A percentile compares a stretch with the other conserved stretches of the same genome.
Evolutionary conservation across 2,329 filamentous ascomycete species (phyloP).

Genomic region (Sporothrix sp.): DNA sequence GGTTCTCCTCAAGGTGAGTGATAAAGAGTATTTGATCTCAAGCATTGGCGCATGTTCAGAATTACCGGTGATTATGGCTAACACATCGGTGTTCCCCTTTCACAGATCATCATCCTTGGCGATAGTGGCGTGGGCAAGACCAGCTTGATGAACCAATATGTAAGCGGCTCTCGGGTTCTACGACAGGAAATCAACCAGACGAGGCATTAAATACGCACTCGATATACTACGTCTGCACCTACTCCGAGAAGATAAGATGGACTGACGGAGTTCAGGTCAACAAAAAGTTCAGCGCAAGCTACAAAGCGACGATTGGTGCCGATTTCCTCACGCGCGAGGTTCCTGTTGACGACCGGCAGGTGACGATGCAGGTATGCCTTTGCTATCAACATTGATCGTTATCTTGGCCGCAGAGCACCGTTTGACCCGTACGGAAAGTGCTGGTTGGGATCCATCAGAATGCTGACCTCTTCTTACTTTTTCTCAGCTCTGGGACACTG

Average conservation of each 20-base stretch:
- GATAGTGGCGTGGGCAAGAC: constrained; percentile 99
- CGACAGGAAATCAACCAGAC: not conserved
- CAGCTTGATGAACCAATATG: constrained; percentile 99
- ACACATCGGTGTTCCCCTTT: too few relatives aligned
- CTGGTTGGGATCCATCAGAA: too few relatives aligned
- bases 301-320: constrained; percentile 98
- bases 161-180: constrained; percentile 38
- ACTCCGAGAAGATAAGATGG: too few relatives aligned
- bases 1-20: constrained; percentile 70
- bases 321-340: constrained; percentile 99
- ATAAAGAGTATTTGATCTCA: too few relatives aligned
- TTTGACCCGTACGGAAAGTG: too few relatives aligned
- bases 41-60: too few relatives aligned
- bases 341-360: constrained; percentile 88
- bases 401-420: too few relatives aligned
- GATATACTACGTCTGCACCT: too few relatives aligned
- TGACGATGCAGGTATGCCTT: constrained; percentile 69
- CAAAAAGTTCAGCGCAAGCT: constrained; percentile 99
- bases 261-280: constrained; percentile 61
- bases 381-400: too few relatives aligned
- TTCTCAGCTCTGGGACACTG: constrained; percentile 86
- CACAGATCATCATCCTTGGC: constrained; percentile 92
- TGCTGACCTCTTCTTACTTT: not conserved
- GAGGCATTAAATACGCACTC: too few relatives aligned
- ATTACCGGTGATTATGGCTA: too few relatives aligned